Evolutionary conservation across 441 rosid genomes (phyloP), one percentile per base, ranked within the genome.

Genomic region (Bruguiera hainesii): DNA sequence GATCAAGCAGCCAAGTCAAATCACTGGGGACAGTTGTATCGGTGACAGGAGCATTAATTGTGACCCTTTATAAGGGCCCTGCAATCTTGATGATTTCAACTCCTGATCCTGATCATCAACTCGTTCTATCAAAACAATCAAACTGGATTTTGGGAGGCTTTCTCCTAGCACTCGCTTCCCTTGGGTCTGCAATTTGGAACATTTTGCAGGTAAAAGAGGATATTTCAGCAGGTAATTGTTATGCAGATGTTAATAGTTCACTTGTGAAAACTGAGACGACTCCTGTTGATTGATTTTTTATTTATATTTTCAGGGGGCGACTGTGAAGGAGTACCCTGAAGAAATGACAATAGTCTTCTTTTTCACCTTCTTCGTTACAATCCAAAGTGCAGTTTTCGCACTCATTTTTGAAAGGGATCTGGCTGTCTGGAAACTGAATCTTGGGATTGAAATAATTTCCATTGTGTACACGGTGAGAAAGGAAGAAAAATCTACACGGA

Each of bases 31-130:
- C 87, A 0, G 56, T 69, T 56, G 65, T 83, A 46, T 70, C 86
- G 19, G 82, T 82, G n/a, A 26, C 69, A 26, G 85, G 88, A 57
- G 86, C 90, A 55, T 78, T 75, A 11, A 61, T 72, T 29, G 76
- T 73, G 49, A 83, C 89, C 26, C 77, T 83, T 6, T 83, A 81
- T 7, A 74, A 73, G 58, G 89, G 89, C 42, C 85, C 84, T n/a
- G 62, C 79, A 8, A 57, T 85, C 16, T 71, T 73, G 59, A 58
- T 13, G 48, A 16, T 63, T 31, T 25, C 73, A 61, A 29, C 72
- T 67, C 60, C 81, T 5, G 31, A 31, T 65, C 59, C 51, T n/a
- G 48, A 39, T 11, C 69, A 66, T 56, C 33, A 57, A 26, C 56
- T 49, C 5, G 55, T 58, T 55, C 29, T 30, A 57, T 63, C 81